Percentiles rank a stretch among this genome's conserved stretches.
Evolutionary conservation across 805 yeast genomes (phyloP).

Genomic region (Torulaspora quercuum): DNA sequence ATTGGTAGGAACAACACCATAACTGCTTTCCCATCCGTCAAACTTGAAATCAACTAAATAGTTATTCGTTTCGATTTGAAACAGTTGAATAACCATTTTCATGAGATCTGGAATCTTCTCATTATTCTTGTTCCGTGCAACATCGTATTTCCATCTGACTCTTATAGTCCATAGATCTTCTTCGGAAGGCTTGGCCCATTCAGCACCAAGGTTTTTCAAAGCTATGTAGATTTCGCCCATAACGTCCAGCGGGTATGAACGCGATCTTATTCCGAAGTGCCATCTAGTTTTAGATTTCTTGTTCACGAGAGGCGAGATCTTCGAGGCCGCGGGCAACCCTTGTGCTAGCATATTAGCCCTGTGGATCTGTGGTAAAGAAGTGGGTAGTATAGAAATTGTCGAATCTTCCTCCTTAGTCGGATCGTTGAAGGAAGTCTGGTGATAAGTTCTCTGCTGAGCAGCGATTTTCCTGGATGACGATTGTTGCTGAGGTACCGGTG

Average conservation of each 20-base stretch:
- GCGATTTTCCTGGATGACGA: slow-evolving; percentile 14
- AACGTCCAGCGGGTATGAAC: slow-evolving; percentile 95
- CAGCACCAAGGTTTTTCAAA: slow-evolving; percentile 88
- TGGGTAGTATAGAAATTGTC: slow-evolving; percentile 88
- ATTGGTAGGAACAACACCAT: slow-evolving; percentile 33
- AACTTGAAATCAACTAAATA: slow-evolving; percentile 95
- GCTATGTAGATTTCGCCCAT: slow-evolving; percentile 99
- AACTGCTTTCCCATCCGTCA: slow-evolving; percentile 85
- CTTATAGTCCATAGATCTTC: slow-evolving; percentile 95
- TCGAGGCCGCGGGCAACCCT: slow-evolving; percentile 47
- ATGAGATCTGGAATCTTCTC: slow-evolving; percentile 66
- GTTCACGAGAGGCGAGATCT: slow-evolving; percentile 54
- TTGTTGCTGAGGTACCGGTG: slow-evolving; percentile 4
- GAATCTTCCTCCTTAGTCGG: slow-evolving; percentile 45
- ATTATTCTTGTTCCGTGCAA: slow-evolving; percentile 34
- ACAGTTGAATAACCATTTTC: slow-evolving; percentile 96
- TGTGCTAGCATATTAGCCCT: slow-evolving; percentile 82
- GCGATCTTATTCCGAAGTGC: slow-evolving; percentile 97
- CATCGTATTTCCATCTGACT: slow-evolving; percentile 85
- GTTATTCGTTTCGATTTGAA: slow-evolving; percentile 93
- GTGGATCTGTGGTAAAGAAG: slow-evolving; percentile 91
- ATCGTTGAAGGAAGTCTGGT: slow-evolving; percentile 35
- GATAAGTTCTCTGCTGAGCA: slow-evolving; percentile 35
- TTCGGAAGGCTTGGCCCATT: slow-evolving; percentile 93
- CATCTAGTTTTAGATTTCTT: slow-evolving; percentile 92